phyloP scores from a whole-genome alignment of 495 filamentous ascomycete species.

The Aspergillus biplanus region DNA sequence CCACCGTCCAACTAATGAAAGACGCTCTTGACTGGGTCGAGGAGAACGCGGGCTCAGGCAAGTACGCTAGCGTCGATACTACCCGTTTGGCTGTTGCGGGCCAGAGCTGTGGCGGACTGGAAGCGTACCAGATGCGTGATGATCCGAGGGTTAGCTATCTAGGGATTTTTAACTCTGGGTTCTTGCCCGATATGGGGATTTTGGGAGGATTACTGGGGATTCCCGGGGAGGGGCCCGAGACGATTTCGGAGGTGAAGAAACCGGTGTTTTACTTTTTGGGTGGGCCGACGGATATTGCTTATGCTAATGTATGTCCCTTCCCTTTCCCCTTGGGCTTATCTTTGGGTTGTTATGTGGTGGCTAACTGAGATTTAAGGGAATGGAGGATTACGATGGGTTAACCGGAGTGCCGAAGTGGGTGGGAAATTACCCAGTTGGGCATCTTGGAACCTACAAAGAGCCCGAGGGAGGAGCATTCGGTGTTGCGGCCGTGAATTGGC shows the following conservation, averaged over 20 bases:
- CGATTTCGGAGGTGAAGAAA: slow-evolving; percentile 11
- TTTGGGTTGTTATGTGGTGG: no score
- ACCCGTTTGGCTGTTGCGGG: slow-evolving; percentile 9
- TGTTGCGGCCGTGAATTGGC: slow-evolving; percentile 18
- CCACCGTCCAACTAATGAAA: background rate
- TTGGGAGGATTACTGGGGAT: background rate
- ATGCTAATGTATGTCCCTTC: slow-evolving; percentile 17
- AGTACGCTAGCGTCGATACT: slow-evolving; percentile 5
- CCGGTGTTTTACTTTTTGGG: slow-evolving; percentile 23
- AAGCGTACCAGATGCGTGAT: slow-evolving; percentile 17
- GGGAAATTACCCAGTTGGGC: slow-evolving; percentile 17
- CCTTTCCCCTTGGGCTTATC: no score
- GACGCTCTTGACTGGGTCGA: slow-evolving; percentile 12
- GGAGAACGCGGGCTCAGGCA: background rate
- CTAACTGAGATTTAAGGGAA: slow-evolving; percentile 6
- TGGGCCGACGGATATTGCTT: slow-evolving; percentile 16
- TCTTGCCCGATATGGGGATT: slow-evolving; percentile 1
- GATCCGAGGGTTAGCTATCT: slow-evolving; percentile 7
- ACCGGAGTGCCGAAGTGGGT: slow-evolving; percentile 17
- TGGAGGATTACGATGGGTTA: slow-evolving; percentile 11
- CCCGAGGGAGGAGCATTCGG: slow-evolving; percentile 17
- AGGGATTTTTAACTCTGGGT: slow-evolving; percentile 15
- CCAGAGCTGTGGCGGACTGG: slow-evolving; percentile 12
- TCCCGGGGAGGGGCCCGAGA: background rate
- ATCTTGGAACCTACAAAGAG: slow-evolving; percentile 13